Base-by-base conservation (phyloP, 2,329 filamentous ascomycete species). In the Tolypocladium paradoxum region DNA sequence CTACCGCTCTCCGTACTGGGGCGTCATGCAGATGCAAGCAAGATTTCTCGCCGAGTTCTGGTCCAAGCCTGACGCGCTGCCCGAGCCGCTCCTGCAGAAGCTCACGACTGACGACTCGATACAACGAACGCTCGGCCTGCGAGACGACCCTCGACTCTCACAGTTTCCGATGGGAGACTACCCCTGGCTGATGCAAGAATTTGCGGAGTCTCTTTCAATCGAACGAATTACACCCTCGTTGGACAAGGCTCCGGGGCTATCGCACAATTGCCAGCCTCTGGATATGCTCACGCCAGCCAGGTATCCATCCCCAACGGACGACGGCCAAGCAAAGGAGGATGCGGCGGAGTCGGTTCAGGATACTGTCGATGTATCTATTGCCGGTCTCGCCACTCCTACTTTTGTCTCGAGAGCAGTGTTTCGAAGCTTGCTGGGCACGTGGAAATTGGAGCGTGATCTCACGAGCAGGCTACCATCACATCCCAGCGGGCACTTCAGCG, bases 141-240 rank as follows among this genome's bases (percentile, higher is more conserved):
- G 84, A 14, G 61, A 62, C 24, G 76, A 78, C 59, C 74, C 68
- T 11, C 76, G 73, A 6, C 69, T 70, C 59, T 85, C 66, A 56
- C 89, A 93, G 60, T 93, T 90, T 60, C 89, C 88, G 37, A 91
- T 92, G 84, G 84, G 84, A 11, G 89, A 95, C 66, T 92, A 91
- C 65, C 68, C 82, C 8, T 91, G 83, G 56, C 69, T 92, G 14
- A 84, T 92, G 76, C 83, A 90, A 58, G 80, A 86, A 14, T 82
- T 91, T 54, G 74, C 83, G 14, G 65, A 75, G 2, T 78, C 82
- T 0, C 71, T 89, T 2, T 74, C 71, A 0, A 72, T 90, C 9
- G 65, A 62, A 3, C 47, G 27, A 33, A 76, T 70, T 33, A 64
- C 58, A n/a, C 61, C 68, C 0, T 68, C 68, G 18, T 61, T 57